Conservation (phyloP, 2,329 filamentous ascomycete genomes). For the Talaromyces sp. region DNA sequence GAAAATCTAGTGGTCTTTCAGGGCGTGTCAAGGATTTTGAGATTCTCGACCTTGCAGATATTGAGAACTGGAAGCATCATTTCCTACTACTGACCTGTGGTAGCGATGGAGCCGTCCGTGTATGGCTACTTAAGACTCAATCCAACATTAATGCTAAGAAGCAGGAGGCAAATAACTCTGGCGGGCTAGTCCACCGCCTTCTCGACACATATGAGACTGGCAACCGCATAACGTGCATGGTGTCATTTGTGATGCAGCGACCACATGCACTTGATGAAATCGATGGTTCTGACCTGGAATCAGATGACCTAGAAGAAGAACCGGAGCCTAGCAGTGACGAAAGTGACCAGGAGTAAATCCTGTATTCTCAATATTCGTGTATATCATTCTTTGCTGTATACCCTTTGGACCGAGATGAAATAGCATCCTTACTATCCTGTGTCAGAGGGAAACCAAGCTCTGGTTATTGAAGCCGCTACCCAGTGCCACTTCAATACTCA, state of each 20-base stretch:
- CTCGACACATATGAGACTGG: slow-evolving; percentile 77
- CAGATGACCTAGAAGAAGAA: slow-evolving; percentile 17
- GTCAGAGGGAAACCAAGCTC: neutral
- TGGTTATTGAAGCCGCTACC: neutral
- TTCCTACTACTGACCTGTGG: slow-evolving; percentile 66
- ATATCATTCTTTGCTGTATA: neutral
- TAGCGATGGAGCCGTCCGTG: slow-evolving; percentile 77
- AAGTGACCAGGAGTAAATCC: slow-evolving; percentile 16
- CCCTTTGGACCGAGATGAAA: neutral
- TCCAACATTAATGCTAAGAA: slow-evolving; percentile 21
- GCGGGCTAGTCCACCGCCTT: slow-evolving; percentile 32
- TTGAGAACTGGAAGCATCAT: slow-evolving; percentile 25
- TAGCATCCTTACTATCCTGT: neutral
- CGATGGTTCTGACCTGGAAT: slow-evolving; percentile 53
- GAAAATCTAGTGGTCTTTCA: slow-evolving; percentile 59
- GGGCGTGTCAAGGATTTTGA: slow-evolving; percentile 86
- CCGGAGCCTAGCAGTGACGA: slow-evolving; percentile 11
- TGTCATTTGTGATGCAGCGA: slow-evolving; percentile 77
- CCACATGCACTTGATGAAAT: slow-evolving; percentile 49
- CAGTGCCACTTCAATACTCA: neutral
- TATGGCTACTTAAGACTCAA: slow-evolving; percentile 58
- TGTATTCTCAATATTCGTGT: neutral
- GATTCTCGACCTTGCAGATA: slow-evolving; percentile 47
- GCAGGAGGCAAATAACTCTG: slow-evolving; percentile 12
- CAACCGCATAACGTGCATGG: slow-evolving; percentile 83